Evolutionary conservation across 176 grass and related monocot species (phyloP).

Genomic region (Raddia distichophylla): DNA sequence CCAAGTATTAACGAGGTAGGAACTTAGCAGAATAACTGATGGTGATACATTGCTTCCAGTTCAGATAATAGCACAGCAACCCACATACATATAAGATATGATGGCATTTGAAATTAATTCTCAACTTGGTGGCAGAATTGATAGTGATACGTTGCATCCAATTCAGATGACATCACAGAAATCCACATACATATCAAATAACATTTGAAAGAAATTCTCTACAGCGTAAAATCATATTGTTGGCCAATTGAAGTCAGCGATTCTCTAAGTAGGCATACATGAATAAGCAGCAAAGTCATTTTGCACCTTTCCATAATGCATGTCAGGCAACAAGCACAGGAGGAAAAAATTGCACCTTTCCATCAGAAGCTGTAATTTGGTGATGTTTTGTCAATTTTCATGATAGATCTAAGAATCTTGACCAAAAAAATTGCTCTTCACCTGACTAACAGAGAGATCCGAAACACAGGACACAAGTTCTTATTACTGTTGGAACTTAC

Average conservation of each 20-base stretch:
- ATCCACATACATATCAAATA: constrained; percentile 3
- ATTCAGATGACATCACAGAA: constrained; percentile 37
- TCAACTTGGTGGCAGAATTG: constrained; percentile 3
- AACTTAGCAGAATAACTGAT: not conserved
- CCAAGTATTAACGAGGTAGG: not conserved
- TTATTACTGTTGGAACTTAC: constrained; percentile 37
- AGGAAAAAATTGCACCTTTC: not conserved
- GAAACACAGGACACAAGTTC: constrained; percentile 36
- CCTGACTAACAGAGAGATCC: constrained; percentile 44
- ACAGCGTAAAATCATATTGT: not conserved
- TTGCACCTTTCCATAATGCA: not conserved
- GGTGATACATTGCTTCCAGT: constrained; percentile 25
- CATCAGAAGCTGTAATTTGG: constrained; percentile 1
- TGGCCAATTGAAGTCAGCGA: constrained; percentile 7
- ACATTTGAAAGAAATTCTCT: constrained; percentile 17
- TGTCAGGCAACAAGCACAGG: not conserved
- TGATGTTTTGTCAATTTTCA: not conserved
- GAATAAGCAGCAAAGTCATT: not conserved
- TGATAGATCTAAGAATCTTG: constrained; percentile 26
- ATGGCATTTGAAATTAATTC: constrained; percentile 17
- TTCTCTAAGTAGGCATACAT: constrained; percentile 13
- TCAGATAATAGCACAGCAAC: constrained; percentile 37
- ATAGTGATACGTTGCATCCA: constrained; percentile 19
- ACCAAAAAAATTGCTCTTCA: constrained; percentile 21
- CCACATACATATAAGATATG: not conserved